A percentile compares a stretch with the other conserved stretches of the same genome.
Evolutionary conservation across 1,284 basidiomycete species (phyloP).

Genomic region (Pseudozyma tsukubaensis): DNA sequence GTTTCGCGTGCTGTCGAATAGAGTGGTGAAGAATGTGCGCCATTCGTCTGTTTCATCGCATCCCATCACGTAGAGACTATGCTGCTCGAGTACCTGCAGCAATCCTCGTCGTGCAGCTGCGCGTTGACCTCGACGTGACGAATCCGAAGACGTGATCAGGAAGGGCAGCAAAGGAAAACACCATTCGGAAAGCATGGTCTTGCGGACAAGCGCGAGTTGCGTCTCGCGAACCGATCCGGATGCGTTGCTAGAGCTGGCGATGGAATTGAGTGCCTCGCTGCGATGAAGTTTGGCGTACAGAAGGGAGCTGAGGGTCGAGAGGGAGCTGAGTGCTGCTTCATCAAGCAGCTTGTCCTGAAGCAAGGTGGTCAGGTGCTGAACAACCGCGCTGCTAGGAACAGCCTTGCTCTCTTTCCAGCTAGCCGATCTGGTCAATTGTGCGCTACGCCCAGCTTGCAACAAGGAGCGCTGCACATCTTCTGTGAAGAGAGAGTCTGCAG

Average conservation of each 20-base stretch:
- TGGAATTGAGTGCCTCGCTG: constrained; percentile 34
- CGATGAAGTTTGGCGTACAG: constrained; percentile 25
- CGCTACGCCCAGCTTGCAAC: constrained; percentile 28
- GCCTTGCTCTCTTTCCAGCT: constrained; percentile 22
- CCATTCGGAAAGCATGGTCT: constrained; percentile 43
- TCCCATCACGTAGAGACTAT: constrained; percentile 28
- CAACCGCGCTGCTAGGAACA: constrained; percentile 3
- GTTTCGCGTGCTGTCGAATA: constrained; percentile 15
- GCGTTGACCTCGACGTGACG: neutral
- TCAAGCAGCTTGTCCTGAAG: constrained; percentile 14
- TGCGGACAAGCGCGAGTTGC: constrained; percentile 37
- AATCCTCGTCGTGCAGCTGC: constrained; percentile 31
- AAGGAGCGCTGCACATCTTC: constrained; percentile 34
- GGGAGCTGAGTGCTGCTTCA: constrained; percentile 15
- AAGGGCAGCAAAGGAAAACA: constrained; percentile 32
- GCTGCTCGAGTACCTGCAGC: constrained; percentile 30
- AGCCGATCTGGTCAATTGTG: constrained; percentile 5
- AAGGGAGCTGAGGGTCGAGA: constrained; percentile 14
- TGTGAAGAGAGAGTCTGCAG: constrained; percentile 46
- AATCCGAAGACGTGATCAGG: constrained; percentile 3
- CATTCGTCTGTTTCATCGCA: constrained; percentile 43
- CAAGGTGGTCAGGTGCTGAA: constrained; percentile 10
- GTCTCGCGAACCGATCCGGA: constrained; percentile 33
- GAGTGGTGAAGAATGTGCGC: constrained; percentile 30
- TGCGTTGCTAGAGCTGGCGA: constrained; percentile 20